Percentiles rank a stretch among this genome's conserved stretches.
Conservation (phyloP, 805 yeast species). For the Hanseniaspora osmophila region DNA sequence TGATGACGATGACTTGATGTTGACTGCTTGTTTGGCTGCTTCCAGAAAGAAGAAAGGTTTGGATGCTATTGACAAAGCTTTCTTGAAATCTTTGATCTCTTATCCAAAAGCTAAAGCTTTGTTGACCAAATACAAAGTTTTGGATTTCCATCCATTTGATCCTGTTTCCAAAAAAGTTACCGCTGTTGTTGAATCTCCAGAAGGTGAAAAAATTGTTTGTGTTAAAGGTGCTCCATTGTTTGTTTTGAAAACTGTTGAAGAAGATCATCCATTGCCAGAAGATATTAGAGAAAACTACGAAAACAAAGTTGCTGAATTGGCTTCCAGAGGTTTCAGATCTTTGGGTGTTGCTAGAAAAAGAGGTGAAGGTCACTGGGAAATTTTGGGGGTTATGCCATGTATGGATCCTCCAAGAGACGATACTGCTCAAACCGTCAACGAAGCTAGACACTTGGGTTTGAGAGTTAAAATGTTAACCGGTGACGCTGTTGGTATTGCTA, state of each 20-base stretch:
- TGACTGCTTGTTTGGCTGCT: conserved; percentile 95
- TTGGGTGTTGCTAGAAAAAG: conserved; percentile 97
- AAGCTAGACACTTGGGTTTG: conserved; percentile 82
- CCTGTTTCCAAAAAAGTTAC: conserved; percentile 95
- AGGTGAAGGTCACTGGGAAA: conserved; percentile 97
- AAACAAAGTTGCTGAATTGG: conserved; percentile 94
- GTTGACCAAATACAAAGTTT: conserved; percentile 83
- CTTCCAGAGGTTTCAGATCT: conserved; percentile 96
- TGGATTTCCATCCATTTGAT: conserved; percentile 94
- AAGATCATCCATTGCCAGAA: conserved; percentile 92
- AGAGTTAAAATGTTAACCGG: conserved; percentile 97
- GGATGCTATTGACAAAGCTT: conserved; percentile 94
- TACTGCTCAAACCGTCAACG: conserved; percentile 86
- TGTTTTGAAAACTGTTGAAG: conserved; percentile 92
- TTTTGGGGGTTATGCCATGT: conserved; percentile 95
- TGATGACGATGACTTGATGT: conserved; percentile 88
- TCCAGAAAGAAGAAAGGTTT: conserved; percentile 96
- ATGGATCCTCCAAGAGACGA: conserved; percentile 99
- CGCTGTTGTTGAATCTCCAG: conserved; percentile 90
- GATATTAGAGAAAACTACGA: conserved; percentile 87
- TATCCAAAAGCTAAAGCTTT: conserved; percentile 91
- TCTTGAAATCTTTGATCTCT: conserved; percentile 73
- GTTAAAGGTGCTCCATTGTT: conserved; percentile 97
- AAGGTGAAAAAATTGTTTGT: conserved; percentile 88
- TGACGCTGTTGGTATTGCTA: conserved; percentile 98